Percentiles rank a stretch among this genome's conserved stretches.
phyloP scores from a whole-genome alignment of 169 alveolate genomes.

The Prorocentrum cordatum region DNA sequence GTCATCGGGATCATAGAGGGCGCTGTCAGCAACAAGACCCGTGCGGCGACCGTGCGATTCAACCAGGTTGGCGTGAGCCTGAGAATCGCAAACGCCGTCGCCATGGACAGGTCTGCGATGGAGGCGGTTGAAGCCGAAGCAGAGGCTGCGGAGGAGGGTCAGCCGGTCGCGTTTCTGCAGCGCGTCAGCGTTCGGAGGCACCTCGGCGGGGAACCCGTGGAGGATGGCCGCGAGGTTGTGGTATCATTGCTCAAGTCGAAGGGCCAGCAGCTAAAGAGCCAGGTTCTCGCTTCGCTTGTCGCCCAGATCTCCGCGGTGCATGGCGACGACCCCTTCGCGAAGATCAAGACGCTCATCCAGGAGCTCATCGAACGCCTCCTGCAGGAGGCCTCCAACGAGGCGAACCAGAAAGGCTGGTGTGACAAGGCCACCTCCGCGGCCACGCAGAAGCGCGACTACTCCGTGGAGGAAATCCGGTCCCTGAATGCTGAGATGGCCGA shows the following conservation, averaged over 20 bases:
- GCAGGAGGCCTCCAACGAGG: not conserved
- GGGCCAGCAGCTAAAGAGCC: too few species aligned
- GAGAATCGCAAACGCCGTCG: not conserved
- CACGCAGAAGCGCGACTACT: not conserved
- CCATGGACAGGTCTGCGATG: not conserved
- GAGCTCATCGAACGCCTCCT: not conserved
- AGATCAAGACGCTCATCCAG: not conserved
- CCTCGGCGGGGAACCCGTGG: too few species aligned
- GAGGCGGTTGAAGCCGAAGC: not conserved
- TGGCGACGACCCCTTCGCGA: too few species aligned
- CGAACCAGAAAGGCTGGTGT: not conserved
- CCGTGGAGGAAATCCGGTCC: not conserved
- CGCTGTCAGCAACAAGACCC: not conserved
- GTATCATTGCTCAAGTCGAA: too few species aligned
- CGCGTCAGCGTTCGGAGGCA: too few species aligned
- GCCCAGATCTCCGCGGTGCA: too few species aligned
- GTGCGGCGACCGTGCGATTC: not conserved
- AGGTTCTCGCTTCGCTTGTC: too few species aligned
- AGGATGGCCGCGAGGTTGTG: too few species aligned
- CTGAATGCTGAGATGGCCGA: not conserved
- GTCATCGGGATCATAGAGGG: not conserved
- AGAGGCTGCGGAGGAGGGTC: not conserved
- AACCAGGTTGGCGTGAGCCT: not conserved
- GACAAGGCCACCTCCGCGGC: not conserved
- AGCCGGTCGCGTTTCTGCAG: too few species aligned